These are phyloP conservation scores for Talaromyces liani DNA, from an alignment of 495 filamentous ascomycete species.

Conservation along the genomic window DNA sequence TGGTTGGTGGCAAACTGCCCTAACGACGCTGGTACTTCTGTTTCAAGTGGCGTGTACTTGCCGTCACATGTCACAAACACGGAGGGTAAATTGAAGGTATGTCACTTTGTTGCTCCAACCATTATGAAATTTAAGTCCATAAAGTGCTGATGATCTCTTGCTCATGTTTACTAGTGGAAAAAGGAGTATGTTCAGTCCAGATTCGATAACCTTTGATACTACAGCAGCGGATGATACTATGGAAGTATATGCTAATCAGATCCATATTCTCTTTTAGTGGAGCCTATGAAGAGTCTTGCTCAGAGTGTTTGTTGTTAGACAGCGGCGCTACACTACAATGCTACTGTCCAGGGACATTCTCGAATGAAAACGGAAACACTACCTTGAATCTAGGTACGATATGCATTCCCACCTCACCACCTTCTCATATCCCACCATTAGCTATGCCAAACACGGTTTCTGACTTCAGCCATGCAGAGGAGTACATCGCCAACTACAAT, in stretches of 20 bases:
- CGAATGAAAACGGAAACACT: not conserved
- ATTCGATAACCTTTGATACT: not conserved
- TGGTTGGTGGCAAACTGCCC: constrained; percentile 4
- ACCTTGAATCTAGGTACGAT: not conserved
- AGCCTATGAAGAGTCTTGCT: not conserved
- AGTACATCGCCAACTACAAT: constrained; percentile 4
- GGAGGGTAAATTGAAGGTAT: not conserved
- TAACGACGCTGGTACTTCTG: not conserved
- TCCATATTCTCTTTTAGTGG: not conserved
- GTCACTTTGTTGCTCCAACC: not conserved
- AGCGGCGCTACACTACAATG: not conserved
- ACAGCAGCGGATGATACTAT: not conserved
- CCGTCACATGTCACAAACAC: not conserved
- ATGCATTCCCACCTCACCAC: not conserved
- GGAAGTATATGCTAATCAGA: not conserved
- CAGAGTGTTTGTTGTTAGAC: not conserved
- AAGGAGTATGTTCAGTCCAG: not conserved
- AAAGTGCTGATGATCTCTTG: not conserved
- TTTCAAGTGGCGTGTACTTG: not conserved
- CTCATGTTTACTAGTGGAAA: not conserved
- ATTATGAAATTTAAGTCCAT: not conserved
- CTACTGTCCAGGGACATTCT: not conserved
- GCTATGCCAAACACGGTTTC: not conserved
- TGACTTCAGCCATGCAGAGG: not conserved
- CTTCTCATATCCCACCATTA: not conserved